phyloP scores from a whole-genome alignment of 1,284 basidiomycete genomes.

The Apiotrichum veenhuisii region DNA sequence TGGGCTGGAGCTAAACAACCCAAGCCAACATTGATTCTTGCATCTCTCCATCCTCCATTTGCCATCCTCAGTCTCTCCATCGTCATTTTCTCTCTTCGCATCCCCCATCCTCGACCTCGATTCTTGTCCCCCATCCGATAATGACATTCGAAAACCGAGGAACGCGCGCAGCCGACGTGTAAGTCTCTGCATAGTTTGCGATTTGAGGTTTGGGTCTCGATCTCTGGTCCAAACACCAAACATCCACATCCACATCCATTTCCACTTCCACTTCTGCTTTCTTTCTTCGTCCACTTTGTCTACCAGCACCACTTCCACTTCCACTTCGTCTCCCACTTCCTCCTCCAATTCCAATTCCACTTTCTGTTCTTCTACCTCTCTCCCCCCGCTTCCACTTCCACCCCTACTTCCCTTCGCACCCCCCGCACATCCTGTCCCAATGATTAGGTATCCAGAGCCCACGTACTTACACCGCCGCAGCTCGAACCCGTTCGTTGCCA shows the following conservation, averaged over 20 bases:
- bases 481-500: slow-evolving; percentile 35
- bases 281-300: no score
- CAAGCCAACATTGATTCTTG: no score
- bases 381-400: no score
- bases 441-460: background rate
- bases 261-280: no score
- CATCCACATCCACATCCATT: background rate
- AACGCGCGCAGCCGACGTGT: slow-evolving; percentile 24
- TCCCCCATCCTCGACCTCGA: background rate
- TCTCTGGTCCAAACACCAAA: no score
- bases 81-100: background rate
- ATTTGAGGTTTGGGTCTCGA: no score
- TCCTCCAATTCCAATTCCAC: background rate
- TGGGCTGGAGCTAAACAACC: no score
- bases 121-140: background rate
- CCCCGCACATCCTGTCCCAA: background rate
- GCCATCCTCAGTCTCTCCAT: no score
- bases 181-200: slow-evolving; percentile 4
- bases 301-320: background rate
- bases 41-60: no score
- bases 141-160: slow-evolving; percentile 18
- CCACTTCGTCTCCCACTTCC: background rate
- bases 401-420: no score
- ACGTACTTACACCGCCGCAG: slow-evolving; percentile 14
- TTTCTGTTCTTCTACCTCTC: no score